phyloP scores from a whole-genome alignment of 768 basidiomycete genomes.

The Hirschioporus abietinus region DNA sequence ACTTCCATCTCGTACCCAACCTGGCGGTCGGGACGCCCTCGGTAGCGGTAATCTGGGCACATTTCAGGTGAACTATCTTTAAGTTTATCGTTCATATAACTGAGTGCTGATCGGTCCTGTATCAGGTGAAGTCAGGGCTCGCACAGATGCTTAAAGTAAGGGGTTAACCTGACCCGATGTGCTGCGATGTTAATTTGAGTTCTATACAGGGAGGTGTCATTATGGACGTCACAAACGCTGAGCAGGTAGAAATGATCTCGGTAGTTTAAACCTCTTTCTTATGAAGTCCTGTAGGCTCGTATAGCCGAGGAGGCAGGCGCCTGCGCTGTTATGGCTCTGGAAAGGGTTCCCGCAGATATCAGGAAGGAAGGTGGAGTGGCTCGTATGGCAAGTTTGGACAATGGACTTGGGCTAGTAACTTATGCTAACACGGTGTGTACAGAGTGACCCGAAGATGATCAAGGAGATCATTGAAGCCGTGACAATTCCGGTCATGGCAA shows the following conservation, averaged over 20 bases:
- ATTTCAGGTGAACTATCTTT: slow-evolving; percentile 49
- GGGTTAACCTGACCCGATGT: slow-evolving; percentile 12
- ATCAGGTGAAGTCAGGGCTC: slow-evolving; percentile 85
- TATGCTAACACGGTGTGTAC: slow-evolving; percentile 8
- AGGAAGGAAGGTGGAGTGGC: slow-evolving; percentile 90
- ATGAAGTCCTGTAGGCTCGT: slow-evolving; percentile 47
- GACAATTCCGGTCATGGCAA: slow-evolving; percentile 96
- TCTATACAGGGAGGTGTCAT: slow-evolving; percentile 69
- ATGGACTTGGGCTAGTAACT: neutral
- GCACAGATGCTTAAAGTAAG: slow-evolving; percentile 94
- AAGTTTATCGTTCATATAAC: slow-evolving; percentile 5
- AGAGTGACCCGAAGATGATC: slow-evolving; percentile 96
- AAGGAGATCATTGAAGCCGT: slow-evolving; percentile 93
- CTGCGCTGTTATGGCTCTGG: slow-evolving; percentile 96
- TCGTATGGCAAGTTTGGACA: slow-evolving; percentile 69
- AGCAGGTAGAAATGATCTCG: slow-evolving; percentile 38
- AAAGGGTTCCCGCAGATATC: slow-evolving; percentile 94
- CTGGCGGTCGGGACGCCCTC: slow-evolving; percentile 30
- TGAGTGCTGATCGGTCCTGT: slow-evolving; percentile 6
- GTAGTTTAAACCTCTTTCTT: slow-evolving; percentile 10
- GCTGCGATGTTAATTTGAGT: slow-evolving; percentile 11
- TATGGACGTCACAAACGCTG: slow-evolving; percentile 91
- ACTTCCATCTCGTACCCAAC: slow-evolving; percentile 8
- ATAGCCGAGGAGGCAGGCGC: slow-evolving; percentile 98
- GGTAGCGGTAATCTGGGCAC: slow-evolving; percentile 61